A percentile compares a stretch with the other conserved stretches of the same genome.
Evolutionary conservation across 2,329 filamentous ascomycete genomes (phyloP).

Genomic region (Nakataea oryzae): DNA sequence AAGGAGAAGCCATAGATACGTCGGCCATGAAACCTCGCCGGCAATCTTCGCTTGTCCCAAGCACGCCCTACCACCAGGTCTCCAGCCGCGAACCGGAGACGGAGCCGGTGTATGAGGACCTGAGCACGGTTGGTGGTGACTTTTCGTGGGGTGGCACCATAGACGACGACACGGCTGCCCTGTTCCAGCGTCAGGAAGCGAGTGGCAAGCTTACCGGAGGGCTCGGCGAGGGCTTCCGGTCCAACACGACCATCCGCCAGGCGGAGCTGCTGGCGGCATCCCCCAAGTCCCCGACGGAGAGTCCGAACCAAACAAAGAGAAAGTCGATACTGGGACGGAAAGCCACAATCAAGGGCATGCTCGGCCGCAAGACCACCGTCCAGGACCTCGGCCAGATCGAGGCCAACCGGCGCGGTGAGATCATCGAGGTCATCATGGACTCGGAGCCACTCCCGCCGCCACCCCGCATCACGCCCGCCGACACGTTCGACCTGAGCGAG

Average conservation of each 20-base stretch:
- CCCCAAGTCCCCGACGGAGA: conserved; percentile 10
- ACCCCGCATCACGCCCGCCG: not conserved
- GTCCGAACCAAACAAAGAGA: not conserved
- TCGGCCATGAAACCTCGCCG: not conserved
- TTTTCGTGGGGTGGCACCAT: conserved; percentile 9
- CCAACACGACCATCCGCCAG: conserved; percentile 35
- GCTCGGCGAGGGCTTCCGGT: conserved; percentile 40
- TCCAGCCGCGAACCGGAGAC: conserved; percentile 17
- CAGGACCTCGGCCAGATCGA: conserved; percentile 43
- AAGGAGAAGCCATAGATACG: not conserved
- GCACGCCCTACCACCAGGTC: conserved; percentile 16
- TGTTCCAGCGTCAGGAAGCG: conserved; percentile 42
- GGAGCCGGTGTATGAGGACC: not conserved
- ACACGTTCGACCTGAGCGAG: conserved; percentile 36
- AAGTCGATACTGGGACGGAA: not conserved
- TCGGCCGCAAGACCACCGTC: conserved; percentile 26
- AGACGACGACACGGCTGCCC: conserved; percentile 19
- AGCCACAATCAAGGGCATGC: conserved; percentile 5
- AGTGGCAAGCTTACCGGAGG: conserved; percentile 47
- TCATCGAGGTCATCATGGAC: conserved; percentile 48
- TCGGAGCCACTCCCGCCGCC: not conserved
- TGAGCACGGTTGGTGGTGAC: conserved; percentile 7
- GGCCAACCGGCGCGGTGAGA: conserved; percentile 47
- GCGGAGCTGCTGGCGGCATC: conserved; percentile 35
- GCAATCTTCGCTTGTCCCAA: conserved; percentile 11